Conservation (phyloP, 148 eudicot genomes). For the Camellia sinensis region DNA sequence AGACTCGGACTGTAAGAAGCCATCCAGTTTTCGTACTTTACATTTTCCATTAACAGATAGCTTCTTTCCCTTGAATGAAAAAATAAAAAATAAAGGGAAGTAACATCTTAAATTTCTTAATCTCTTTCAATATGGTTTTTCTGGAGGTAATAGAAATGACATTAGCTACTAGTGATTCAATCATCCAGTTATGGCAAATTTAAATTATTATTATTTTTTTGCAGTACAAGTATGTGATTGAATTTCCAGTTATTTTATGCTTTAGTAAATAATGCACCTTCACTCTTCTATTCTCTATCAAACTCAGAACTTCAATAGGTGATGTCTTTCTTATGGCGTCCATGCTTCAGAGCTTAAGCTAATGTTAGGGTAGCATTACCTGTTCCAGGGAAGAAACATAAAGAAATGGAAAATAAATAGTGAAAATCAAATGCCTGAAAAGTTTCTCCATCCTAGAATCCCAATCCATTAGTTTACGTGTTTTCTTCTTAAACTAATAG, state of each 20-base stretch:
- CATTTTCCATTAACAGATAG: background rate
- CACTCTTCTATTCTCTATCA: background rate
- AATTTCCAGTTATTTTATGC: background rate
- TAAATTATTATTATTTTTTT: background rate
- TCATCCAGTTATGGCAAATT: background rate
- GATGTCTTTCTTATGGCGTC: background rate
- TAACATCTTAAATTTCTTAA: background rate
- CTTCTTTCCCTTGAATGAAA: background rate
- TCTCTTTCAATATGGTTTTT: background rate
- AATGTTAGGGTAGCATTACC: background rate
- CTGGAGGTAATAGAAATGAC: background rate
- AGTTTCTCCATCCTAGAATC: background rate
- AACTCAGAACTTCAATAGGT: background rate
- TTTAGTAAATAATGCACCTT: background rate
- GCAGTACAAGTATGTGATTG: background rate
- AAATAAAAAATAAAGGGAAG: background rate
- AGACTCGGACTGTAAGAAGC: constrained; percentile 60
- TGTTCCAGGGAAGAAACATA: background rate
- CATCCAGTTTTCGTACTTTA: background rate
- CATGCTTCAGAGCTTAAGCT: background rate
- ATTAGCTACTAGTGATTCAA: background rate
- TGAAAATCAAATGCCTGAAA: background rate
- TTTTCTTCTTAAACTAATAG: background rate
- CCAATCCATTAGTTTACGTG: background rate
- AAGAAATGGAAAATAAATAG: background rate